Conservation (phyloP, 495 filamentous ascomycete genomes). For the Achaetomiella virescens region DNA sequence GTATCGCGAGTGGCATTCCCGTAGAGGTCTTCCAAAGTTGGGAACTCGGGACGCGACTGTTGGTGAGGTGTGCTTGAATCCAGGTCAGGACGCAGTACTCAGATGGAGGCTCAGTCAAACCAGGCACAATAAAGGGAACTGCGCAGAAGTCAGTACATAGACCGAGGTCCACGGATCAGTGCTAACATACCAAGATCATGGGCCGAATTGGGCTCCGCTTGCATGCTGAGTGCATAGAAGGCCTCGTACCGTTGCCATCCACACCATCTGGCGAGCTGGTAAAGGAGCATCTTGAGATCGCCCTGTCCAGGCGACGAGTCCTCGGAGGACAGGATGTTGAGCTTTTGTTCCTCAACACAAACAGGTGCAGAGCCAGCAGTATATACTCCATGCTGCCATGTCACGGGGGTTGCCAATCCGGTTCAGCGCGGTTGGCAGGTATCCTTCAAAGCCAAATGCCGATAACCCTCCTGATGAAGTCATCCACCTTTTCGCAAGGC, state of each 20-base stretch:
- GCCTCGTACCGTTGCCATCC: conserved; percentile 69
- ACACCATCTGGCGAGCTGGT: conserved; percentile 80
- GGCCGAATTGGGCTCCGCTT: conserved; percentile 29
- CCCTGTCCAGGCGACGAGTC: conserved; percentile 44
- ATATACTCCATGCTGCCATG: conserved; percentile 57
- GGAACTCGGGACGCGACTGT: conserved; percentile 42
- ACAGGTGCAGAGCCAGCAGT: conserved; percentile 74
- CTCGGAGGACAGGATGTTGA: conserved; percentile 59
- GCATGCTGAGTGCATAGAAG: conserved; percentile 67
- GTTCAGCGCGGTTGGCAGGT: conserved; percentile 54
- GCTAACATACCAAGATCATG: conserved; percentile 23
- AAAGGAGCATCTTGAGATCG: conserved; percentile 62
- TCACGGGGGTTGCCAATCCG: conserved; percentile 49
- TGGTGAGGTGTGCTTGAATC: conserved; percentile 61
- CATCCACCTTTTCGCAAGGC: conserved; percentile 49
- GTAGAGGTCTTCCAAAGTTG: conserved; percentile 53
- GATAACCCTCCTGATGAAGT: conserved; percentile 46
- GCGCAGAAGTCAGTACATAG: conserved; percentile 11
- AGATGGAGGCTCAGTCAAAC: conserved; percentile 51
- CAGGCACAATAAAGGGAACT: conserved; percentile 13
- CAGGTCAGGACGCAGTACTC: conserved; percentile 59
- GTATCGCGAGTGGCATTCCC: conserved; percentile 7
- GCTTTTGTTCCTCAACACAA: conserved; percentile 80
- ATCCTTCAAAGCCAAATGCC: conserved; percentile 49
- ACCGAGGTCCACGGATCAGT: neutral